Percentiles rank a stretch among this genome's conserved stretches.
Evolutionary conservation across 2,329 filamentous ascomycete species (phyloP).

Genomic region (Aspergillus nomiae): DNA sequence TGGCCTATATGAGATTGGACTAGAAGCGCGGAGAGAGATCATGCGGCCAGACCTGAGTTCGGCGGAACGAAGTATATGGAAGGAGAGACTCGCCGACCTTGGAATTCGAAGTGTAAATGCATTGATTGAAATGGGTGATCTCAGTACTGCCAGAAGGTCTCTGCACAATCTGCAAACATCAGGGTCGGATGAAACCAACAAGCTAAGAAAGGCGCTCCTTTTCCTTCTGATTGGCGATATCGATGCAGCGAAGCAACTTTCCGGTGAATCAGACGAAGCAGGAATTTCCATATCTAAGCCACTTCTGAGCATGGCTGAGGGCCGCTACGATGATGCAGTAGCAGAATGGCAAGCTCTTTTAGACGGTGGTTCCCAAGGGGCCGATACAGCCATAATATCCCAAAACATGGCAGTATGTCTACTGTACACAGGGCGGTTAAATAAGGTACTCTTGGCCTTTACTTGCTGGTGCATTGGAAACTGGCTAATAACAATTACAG

Average conservation of each 20-base stretch:
- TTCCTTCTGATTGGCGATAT: slow-evolving; percentile 80
- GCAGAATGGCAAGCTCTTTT: slow-evolving; percentile 60
- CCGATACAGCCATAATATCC: slow-evolving; percentile 67
- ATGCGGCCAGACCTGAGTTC: slow-evolving; percentile 53
- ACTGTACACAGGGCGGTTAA: slow-evolving; percentile 76
- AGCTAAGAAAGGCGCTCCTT: slow-evolving; percentile 61
- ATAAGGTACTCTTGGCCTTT: slow-evolving; percentile 57
- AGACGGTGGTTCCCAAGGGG: slow-evolving; percentile 45
- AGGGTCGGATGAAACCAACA: slow-evolving; percentile 30
- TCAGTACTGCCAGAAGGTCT: slow-evolving; percentile 76
- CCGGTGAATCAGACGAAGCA: slow-evolving; percentile 47
- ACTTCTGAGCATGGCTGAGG: slow-evolving; percentile 77
- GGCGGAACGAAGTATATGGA: slow-evolving; percentile 68
- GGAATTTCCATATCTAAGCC: slow-evolving; percentile 51
- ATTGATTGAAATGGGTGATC: slow-evolving; percentile 71
- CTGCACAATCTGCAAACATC: slow-evolving; percentile 59
- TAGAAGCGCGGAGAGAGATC: slow-evolving; percentile 70
- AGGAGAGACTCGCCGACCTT: slow-evolving; percentile 69
- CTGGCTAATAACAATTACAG: slow-evolving; percentile 38
- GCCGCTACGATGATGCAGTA: slow-evolving; percentile 67
- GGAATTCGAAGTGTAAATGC: slow-evolving; percentile 64
- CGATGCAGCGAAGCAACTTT: slow-evolving; percentile 62
- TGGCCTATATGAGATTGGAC: slow-evolving; percentile 83
- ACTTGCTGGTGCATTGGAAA: not conserved
- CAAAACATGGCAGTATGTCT: slow-evolving; percentile 85